Evolutionary conservation across 495 filamentous ascomycete species (phyloP).

Genomic region (Hyaloscypha hepaticicola): DNA sequence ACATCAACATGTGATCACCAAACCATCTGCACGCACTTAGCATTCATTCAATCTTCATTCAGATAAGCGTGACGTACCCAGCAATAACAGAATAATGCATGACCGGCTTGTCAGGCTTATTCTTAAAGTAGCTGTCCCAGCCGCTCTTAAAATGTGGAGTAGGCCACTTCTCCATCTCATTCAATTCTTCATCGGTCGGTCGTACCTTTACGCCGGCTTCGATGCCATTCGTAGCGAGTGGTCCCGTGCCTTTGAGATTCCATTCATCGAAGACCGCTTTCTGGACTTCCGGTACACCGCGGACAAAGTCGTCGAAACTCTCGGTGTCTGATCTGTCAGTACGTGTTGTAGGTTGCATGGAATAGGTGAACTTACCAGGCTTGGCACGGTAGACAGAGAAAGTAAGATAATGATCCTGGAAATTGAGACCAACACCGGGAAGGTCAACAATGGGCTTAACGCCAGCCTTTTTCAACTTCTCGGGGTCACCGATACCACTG

Average conservation of each 20-base stretch:
- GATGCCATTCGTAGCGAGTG: constrained; percentile 80
- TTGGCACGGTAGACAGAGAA: constrained; percentile 76
- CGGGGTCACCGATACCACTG: constrained; percentile 68
- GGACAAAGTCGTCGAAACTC: constrained; percentile 77
- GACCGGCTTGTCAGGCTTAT: constrained; percentile 83
- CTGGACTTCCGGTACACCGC: constrained; percentile 69
- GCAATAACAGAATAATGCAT: constrained; percentile 78
- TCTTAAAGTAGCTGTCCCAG: constrained; percentile 81
- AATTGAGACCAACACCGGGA: constrained; percentile 77
- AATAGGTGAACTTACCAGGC: constrained; percentile 42
- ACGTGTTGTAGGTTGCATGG: background rate
- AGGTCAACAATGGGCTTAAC: constrained; percentile 73
- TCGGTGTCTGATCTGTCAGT: constrained; percentile 50
- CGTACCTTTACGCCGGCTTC: constrained; percentile 81
- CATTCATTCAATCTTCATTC: background rate
- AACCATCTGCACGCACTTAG: constrained; percentile 43
- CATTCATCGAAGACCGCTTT: constrained; percentile 71
- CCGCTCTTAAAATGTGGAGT: constrained; percentile 65
- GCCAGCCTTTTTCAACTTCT: constrained; percentile 68
- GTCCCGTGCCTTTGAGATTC: constrained; percentile 76
- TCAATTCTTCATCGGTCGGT: constrained; percentile 67
- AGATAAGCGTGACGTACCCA: constrained; percentile 37
- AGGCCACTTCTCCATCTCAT: constrained; percentile 63
- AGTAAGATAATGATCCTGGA: constrained; percentile 84
- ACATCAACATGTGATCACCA: constrained; percentile 64